These are phyloP conservation scores for Citrus hindsii DNA, from an alignment of 345 rosid species.

Conservation along the genomic window DNA sequence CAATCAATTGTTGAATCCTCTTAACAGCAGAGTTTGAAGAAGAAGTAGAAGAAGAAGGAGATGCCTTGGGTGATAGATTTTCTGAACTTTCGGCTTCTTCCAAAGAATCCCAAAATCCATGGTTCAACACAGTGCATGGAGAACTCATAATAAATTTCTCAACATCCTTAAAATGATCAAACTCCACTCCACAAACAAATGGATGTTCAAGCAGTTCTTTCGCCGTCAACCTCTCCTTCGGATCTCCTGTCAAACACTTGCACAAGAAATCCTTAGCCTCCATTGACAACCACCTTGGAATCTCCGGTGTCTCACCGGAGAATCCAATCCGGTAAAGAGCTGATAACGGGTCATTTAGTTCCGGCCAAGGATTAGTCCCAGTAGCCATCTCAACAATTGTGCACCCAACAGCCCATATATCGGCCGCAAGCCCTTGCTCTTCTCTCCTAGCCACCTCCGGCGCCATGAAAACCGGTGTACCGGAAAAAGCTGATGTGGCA, in stretches of 20 bases:
- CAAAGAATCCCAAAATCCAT: slow-evolving; percentile 62
- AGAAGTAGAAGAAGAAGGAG: background rate
- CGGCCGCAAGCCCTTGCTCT: slow-evolving; percentile 77
- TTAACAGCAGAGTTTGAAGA: slow-evolving; percentile 25
- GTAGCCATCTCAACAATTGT: slow-evolving; percentile 74
- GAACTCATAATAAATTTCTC: slow-evolving; percentile 30
- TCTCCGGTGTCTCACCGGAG: slow-evolving; percentile 57
- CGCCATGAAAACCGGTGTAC: slow-evolving; percentile 93
- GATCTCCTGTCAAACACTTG: slow-evolving; percentile 60
- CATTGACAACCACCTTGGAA: slow-evolving; percentile 60
- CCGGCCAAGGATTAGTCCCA: slow-evolving; percentile 72
- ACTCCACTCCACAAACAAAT: slow-evolving; percentile 39
- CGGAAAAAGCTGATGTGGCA: slow-evolving; percentile 41
- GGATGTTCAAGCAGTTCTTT: slow-evolving; percentile 68
- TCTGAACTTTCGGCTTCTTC: slow-evolving; percentile 31
- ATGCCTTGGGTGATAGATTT: slow-evolving; percentile 8
- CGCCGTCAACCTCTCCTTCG: slow-evolving; percentile 58
- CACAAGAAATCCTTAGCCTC: slow-evolving; percentile 57
- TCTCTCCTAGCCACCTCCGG: slow-evolving; percentile 93
- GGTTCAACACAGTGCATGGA: slow-evolving; percentile 76
- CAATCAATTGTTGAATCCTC: slow-evolving; percentile 51
- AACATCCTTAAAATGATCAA: background rate
- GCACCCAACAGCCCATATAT: slow-evolving; percentile 91
- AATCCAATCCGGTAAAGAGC: slow-evolving; percentile 77
- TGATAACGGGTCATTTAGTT: slow-evolving; percentile 53